Evolutionary conservation across 148 eudicot species (phyloP), one percentile per base, ranked within the genome.

Genomic region (Rhododendron griersonianum): DNA sequence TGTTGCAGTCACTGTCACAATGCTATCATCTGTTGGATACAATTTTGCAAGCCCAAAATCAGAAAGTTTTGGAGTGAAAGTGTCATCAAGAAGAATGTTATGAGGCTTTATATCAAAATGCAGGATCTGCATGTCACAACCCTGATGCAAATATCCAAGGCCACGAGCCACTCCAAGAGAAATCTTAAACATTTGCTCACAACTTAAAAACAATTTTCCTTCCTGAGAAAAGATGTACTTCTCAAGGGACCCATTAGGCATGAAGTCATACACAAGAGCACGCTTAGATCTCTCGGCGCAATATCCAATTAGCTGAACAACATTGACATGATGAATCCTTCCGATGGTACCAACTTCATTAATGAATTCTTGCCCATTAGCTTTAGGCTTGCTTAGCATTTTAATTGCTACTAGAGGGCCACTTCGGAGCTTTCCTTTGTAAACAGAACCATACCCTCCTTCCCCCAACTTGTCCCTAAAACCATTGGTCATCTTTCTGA

Each of bases 21-120:
- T 65, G 28, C 84, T 86, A 19, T 86, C 80, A 81, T 86, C 78
- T n/a, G 71, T 45, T 7, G 84, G 76, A 44, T 67, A 87, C 50
- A 79, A 80, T 80, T 84, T 84, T 7, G 86, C 89, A 19, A 79
- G 86, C 35, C 86, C 89, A 51, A 87, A 87, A 28, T 87, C 89
- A 0, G 76, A 87, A 48, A 87, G 37, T 41, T 87, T 87, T 6
- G 89, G 86, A n/a, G 21, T 87, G 37, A 84, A 87, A 35, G 80
- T 87, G n/a, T 84, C 61, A 69, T 87, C 81, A 23, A 84, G 59
- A 73, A 87, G 88, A 82, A 87, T 78, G 83, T 87, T 87, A 50
- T 67, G 83, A 47, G 84, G 88, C 69, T 83, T 87, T 37, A 87
- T 83, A 51, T 87, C 88, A 48, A 87, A 87, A 39, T 84, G 89